phyloP scores from a whole-genome alignment of 2,329 filamentous ascomycete species.

The Endothia cerciana region DNA sequence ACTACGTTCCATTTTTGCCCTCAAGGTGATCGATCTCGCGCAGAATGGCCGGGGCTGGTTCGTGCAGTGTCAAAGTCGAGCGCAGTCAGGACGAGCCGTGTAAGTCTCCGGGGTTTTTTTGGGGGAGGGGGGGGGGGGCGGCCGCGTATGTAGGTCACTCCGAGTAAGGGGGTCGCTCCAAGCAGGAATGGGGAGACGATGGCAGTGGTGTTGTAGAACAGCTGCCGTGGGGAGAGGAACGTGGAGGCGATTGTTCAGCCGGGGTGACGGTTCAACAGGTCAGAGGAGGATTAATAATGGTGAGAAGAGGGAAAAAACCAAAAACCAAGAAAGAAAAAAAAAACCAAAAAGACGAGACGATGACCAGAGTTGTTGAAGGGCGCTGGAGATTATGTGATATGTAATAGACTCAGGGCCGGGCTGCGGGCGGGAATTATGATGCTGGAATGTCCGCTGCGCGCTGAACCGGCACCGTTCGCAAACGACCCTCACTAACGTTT shows the following conservation, averaged over 20 bases:
- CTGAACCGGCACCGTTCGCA: conserved; percentile 26
- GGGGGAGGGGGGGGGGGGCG: too few relatives aligned
- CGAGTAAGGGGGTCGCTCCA: too few relatives aligned
- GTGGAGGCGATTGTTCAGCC: not conserved
- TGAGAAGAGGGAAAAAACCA: conserved; percentile 11
- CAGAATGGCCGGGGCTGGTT: not conserved
- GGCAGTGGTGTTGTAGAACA: not conserved
- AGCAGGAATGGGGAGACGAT: too few relatives aligned
- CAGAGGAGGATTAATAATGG: conserved; percentile 29
- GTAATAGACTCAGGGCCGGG: conserved; percentile 26
- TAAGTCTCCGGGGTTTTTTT: too few relatives aligned
- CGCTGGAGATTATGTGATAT: conserved; percentile 30
- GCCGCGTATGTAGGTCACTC: too few relatives aligned
- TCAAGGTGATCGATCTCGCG: not conserved
- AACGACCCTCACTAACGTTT: conserved; percentile 19
- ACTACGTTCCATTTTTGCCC: conserved; percentile 48
- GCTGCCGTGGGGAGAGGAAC: not conserved
- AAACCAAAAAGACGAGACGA: conserved; percentile 2
- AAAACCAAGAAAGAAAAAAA: not conserved
- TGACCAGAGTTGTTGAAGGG: conserved; percentile 12
- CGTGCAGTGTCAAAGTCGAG: not conserved
- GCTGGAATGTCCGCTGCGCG: conserved; percentile 21
- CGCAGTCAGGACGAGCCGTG: too few relatives aligned
- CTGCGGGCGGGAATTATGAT: conserved; percentile 23
- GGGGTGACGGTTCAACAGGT: too few relatives aligned